Evolutionary conservation across 805 yeast species (phyloP).

Genomic region (Suhomyces canberraensis): DNA sequence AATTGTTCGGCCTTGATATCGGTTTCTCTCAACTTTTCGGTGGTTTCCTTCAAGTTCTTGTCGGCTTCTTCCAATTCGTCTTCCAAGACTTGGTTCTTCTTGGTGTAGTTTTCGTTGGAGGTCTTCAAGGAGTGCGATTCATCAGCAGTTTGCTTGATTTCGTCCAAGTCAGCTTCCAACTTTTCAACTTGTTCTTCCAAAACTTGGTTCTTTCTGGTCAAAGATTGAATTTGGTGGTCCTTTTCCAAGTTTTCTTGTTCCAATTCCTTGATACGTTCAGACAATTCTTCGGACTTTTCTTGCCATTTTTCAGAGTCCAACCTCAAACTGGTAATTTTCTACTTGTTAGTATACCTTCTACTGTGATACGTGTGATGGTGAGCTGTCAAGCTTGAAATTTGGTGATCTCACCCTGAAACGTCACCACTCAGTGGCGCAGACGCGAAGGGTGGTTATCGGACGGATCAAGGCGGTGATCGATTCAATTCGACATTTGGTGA

Average conservation of each 20-base stretch:
- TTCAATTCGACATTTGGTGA: too few species aligned
- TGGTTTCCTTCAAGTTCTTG: constrained; percentile 85
- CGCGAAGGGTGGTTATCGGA: too few species aligned
- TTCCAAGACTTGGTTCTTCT: constrained; percentile 85
- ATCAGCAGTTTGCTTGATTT: constrained; percentile 82
- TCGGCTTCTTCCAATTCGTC: constrained; percentile 90
- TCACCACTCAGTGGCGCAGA: too few species aligned
- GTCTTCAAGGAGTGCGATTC: constrained; percentile 86
- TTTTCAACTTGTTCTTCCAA: constrained; percentile 82
- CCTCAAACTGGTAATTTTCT: constrained; percentile 88
- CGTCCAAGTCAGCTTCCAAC: constrained; percentile 68
- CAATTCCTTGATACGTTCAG: constrained; percentile 75
- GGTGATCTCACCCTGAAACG: too few species aligned
- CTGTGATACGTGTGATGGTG: too few species aligned
- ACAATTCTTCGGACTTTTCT: constrained; percentile 88
- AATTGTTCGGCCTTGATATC: constrained; percentile 95
- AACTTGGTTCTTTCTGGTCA: constrained; percentile 86
- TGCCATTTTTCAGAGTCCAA: constrained; percentile 97
- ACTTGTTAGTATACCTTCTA: constrained; percentile 5
- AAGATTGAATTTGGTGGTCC: constrained; percentile 91
- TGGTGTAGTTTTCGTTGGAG: constrained; percentile 84
- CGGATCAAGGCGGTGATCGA: too few species aligned
- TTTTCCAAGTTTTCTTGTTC: constrained; percentile 90
- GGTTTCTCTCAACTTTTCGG: constrained; percentile 89
- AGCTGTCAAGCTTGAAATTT: too few species aligned